Percentiles rank a stretch among this genome's conserved stretches.
phyloP scores from a whole-genome alignment of 768 basidiomycete genomes.

The Pleurotus tuoliensis region DNA sequence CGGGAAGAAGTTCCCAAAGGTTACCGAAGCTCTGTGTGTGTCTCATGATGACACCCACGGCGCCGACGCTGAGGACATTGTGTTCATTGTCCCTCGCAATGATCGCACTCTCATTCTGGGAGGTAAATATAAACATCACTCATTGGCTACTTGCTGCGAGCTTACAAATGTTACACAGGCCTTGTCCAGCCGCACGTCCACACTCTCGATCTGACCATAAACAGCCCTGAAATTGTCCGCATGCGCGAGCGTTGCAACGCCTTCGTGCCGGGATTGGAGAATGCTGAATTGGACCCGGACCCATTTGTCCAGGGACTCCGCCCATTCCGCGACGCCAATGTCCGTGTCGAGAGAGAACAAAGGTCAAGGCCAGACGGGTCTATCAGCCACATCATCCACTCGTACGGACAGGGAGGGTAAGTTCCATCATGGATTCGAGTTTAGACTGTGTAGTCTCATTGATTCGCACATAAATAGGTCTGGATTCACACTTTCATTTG shows the following conservation, averaged over 20 bases:
- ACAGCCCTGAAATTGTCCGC: constrained; percentile 23
- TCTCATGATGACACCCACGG: constrained; percentile 27
- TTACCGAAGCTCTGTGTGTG: constrained; percentile 27
- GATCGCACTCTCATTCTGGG: constrained; percentile 31
- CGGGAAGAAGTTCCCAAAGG: constrained; percentile 29
- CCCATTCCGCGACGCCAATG: constrained; percentile 22
- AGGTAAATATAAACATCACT: constrained; percentile 8
- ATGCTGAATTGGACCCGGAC: constrained; percentile 20
- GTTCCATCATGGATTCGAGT: not conserved
- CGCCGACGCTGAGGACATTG: constrained; percentile 24
- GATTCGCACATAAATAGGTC: constrained; percentile 1
- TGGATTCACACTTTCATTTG: constrained; percentile 21
- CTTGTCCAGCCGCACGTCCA: constrained; percentile 22
- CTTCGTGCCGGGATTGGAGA: constrained; percentile 22
- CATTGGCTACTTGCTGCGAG: not conserved
- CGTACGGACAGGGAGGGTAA: constrained; percentile 22
- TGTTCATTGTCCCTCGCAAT: constrained; percentile 33
- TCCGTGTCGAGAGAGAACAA: constrained; percentile 24
- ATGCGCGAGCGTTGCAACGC: constrained; percentile 26
- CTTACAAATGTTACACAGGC: constrained; percentile 7
- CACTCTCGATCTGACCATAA: constrained; percentile 21
- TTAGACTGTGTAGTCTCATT: no score
- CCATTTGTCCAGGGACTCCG: constrained; percentile 26
- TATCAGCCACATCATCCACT: constrained; percentile 21
- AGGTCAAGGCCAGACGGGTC: constrained; percentile 7